These are phyloP conservation scores for Globisporangium carolinianum DNA, from an alignment of 352 stramenopile species.

Conservation along the genomic window DNA sequence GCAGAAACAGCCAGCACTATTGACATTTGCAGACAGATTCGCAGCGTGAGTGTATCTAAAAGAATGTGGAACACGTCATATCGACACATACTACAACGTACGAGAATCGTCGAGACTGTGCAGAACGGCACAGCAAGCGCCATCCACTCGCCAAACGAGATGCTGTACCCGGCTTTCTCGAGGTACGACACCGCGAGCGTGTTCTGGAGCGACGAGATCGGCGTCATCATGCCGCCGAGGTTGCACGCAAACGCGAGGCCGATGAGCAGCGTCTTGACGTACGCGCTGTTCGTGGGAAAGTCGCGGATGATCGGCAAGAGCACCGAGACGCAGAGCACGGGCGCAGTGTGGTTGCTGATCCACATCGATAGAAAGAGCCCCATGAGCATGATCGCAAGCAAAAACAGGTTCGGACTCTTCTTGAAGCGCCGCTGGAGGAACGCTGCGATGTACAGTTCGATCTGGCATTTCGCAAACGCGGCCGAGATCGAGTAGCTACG, in stretches of 20 bases:
- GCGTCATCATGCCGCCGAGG: slow-evolving; percentile 91
- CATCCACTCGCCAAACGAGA: slow-evolving; percentile 91
- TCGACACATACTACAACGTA: slow-evolving; percentile 15
- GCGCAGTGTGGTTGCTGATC: slow-evolving; percentile 92
- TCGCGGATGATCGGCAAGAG: slow-evolving; percentile 86
- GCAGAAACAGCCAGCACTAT: slow-evolving; percentile 85
- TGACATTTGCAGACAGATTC: neutral
- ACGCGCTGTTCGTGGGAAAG: slow-evolving; percentile 76
- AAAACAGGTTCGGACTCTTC: slow-evolving; percentile 84
- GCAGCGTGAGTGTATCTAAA: neutral
- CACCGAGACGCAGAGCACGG: slow-evolving; percentile 88
- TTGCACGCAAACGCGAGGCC: slow-evolving; percentile 92
- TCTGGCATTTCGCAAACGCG: slow-evolving; percentile 88
- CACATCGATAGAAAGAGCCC: slow-evolving; percentile 90
- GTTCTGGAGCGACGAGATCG: slow-evolving; percentile 90
- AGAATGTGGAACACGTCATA: too few relatives aligned
- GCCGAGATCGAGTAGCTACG: slow-evolving; percentile 82
- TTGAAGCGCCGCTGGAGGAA: slow-evolving; percentile 87
- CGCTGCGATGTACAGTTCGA: slow-evolving; percentile 88
- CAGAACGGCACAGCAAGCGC: slow-evolving; percentile 86
- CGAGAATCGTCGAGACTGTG: slow-evolving; percentile 76
- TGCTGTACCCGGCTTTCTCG: slow-evolving; percentile 79
- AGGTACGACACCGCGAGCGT: slow-evolving; percentile 81
- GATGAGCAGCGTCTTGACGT: slow-evolving; percentile 89
- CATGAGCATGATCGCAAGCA: slow-evolving; percentile 92